Evolutionary conservation across 352 stramenopile species (phyloP), one percentile per base, ranked within the genome.

Genomic region (Pilasporangium apinafurcum): DNA sequence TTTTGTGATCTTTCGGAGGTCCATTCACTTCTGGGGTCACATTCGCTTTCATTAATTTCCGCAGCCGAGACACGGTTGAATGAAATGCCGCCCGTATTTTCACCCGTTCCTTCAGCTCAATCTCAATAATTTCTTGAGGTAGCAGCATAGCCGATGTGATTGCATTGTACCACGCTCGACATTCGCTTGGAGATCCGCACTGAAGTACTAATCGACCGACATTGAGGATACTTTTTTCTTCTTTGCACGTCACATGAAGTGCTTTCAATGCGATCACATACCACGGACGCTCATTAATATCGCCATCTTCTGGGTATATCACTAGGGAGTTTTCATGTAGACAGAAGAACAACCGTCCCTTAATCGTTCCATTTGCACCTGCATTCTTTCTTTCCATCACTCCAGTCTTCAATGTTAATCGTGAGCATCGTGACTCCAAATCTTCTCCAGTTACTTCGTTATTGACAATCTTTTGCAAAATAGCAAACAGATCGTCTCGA

Each of bases 291-390:
- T 53, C 46, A 12, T 34, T 74, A 13, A 58, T 80, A 44, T 86
- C 78, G 50, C 62, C 62, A 22, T 83, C 62, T 44, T 80, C 81
- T 4, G 82, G 79, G 46, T 86, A 93, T 52, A 93, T 72, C 46
- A 86, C 64, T 32, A 93, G 58, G 22, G 60, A 84, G 44, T 83
- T 85, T 49, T 93, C 82, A 35, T 89, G 67, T 38, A 93, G 50
- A 28, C 77, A 86, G 9, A 91, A 73, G 22, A 86, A 79, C 40
- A 93, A 59, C 7, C 74, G 68, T 0, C 82, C 82, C 22, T 83
- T 80, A 26, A 93, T 52, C 17, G 79, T 93, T 21, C 77, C 78
- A 22, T 66, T 55, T 3, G 44, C 33, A 1, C 30, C 21, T 14
- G 65, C 25, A 42, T 92, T 90, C 42, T 86, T 86, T 1, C 70